A percentile compares a stretch with the other conserved stretches of the same genome.
Evolutionary conservation across 495 filamentous ascomycete genomes (phyloP).

Genomic region (Penicillium dipodomyicola): DNA sequence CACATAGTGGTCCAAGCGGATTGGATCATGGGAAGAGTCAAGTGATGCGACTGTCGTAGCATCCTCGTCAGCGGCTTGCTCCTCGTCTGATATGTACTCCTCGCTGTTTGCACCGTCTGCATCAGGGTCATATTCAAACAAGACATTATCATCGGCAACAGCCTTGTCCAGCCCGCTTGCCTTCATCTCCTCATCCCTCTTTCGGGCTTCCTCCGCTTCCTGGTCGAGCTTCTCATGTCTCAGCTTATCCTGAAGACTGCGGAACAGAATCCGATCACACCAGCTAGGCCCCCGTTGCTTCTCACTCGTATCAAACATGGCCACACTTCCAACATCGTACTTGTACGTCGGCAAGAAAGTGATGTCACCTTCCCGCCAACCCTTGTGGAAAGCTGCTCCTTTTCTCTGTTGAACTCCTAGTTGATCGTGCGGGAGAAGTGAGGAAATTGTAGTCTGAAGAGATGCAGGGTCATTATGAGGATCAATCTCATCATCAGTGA

Average conservation of each 20-base stretch:
- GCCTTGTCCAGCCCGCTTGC: conserved; percentile 71
- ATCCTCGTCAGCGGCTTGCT: conserved; percentile 16
- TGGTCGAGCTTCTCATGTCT: conserved; percentile 65
- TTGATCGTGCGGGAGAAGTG: conserved; percentile 87
- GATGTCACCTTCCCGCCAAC: conserved; percentile 88
- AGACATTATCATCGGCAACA: conserved; percentile 73
- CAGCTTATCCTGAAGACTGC: conserved; percentile 67
- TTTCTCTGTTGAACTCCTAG: conserved; percentile 69
- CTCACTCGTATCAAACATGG: conserved; percentile 89
- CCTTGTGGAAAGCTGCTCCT: conserved; percentile 79
- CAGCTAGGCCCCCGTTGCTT: conserved; percentile 91
- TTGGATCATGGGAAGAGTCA: conserved; percentile 37
- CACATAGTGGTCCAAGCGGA: conserved; percentile 72
- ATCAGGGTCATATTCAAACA: conserved; percentile 89
- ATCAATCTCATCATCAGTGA: conserved; percentile 41
- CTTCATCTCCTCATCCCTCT: conserved; percentile 82
- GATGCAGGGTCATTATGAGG: conserved; percentile 57
- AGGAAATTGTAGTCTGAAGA: conserved; percentile 80
- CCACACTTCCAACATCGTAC: conserved; percentile 93
- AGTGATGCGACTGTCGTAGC: conserved; percentile 21
- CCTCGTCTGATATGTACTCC: conserved; percentile 51
- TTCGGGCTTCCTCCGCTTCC: conserved; percentile 64
- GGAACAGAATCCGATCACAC: conserved; percentile 95
- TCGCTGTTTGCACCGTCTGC: conserved; percentile 54
- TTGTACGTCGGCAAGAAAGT: conserved; percentile 91